phyloP scores from a whole-genome alignment of 805 yeast species.

The Metschnikowia gelsemii region DNA sequence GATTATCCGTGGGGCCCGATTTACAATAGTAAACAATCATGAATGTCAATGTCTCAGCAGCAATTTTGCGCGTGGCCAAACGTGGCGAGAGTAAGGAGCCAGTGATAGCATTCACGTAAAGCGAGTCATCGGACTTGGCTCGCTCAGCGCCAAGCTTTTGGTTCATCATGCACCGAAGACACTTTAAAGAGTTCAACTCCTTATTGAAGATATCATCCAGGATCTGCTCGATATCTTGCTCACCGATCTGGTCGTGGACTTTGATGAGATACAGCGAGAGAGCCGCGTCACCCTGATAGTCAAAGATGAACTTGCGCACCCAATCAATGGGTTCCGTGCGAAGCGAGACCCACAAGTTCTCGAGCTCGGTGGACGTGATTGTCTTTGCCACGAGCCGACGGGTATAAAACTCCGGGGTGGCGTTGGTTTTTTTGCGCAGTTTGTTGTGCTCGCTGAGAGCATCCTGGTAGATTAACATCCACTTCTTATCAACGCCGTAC shows the following conservation, averaged over 20 bases:
- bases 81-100: conserved; percentile 75
- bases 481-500: conserved; percentile 76
- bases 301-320: conserved; percentile 72
- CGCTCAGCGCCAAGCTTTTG: conserved; percentile 60
- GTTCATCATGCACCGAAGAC: conserved; percentile 72
- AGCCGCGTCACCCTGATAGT: conserved; percentile 77
- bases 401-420: conserved; percentile 74
- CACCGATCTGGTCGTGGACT: conserved; percentile 49
- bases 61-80: conserved; percentile 71
- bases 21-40: conserved; percentile 42
- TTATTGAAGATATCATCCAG: conserved; percentile 57
- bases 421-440: conserved; percentile 31
- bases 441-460: conserved; percentile 72
- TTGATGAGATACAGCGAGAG: conserved; percentile 56
- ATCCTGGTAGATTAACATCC: conserved; percentile 90
- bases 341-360: conserved; percentile 84
- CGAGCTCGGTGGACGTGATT: conserved; percentile 67
- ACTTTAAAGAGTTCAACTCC: conserved; percentile 74
- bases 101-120: conserved; percentile 58
- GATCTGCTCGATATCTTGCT: conserved; percentile 30
- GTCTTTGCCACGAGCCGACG: conserved; percentile 67
- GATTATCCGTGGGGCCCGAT: conserved; percentile 27
- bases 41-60: conserved; percentile 68
- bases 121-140: conserved; percentile 44
- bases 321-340: conserved; percentile 84